Conservation (phyloP, 257 asterid genomes). For the Linderniella brevidens region DNA sequence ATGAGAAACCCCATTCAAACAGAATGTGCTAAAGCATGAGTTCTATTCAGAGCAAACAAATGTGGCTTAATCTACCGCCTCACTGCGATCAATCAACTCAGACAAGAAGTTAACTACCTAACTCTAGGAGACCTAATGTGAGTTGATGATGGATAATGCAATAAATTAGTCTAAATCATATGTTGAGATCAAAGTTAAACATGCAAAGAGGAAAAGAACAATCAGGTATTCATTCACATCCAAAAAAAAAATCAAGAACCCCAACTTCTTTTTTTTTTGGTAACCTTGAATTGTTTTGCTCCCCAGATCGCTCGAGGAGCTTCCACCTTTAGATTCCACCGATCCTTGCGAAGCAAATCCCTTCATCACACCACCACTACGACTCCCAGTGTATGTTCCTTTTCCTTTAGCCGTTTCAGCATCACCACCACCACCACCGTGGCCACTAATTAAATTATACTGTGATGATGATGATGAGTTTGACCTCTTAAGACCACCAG, state of each 20-base stretch:
- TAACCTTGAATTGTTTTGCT: slow-evolving; percentile 53
- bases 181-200: no score
- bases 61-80: no score
- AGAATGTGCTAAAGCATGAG: no score
- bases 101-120: no score
- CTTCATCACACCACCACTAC: slow-evolving; percentile 17
- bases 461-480: slow-evolving; percentile 24
- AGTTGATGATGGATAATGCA: no score
- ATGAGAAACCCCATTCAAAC: no score
- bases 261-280: not conserved
- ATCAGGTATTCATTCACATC: not conserved
- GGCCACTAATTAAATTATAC: slow-evolving; percentile 14
- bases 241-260: slow-evolving; percentile 1
- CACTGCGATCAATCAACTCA: no score
- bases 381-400: slow-evolving; percentile 18
- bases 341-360: slow-evolving; percentile 38
- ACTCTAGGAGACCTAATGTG: no score
- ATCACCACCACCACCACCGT: slow-evolving; percentile 23
- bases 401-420: slow-evolving; percentile 31
- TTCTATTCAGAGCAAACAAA: no score
- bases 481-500: slow-evolving; percentile 20
- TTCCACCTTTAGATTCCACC: slow-evolving; percentile 62
- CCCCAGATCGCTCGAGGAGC: slow-evolving; percentile 63
- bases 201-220: no score
- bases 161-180: not conserved